Base-by-base conservation (phyloP, 2,329 filamentous ascomycete species). In the Chrysosphaeria jannelii region DNA sequence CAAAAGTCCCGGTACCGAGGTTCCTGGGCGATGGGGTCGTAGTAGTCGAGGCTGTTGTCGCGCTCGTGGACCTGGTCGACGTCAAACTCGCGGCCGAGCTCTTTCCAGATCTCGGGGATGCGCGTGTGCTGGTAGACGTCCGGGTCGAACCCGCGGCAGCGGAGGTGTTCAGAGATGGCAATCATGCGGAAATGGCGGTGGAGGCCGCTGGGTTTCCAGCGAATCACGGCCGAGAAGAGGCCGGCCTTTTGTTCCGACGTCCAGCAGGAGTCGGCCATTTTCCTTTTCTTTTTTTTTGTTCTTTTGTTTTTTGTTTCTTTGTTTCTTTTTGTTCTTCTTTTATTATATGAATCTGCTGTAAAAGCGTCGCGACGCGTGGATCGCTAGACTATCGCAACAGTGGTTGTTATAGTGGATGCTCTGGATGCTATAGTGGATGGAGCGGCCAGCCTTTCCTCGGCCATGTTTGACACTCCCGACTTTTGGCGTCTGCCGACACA, bases 121-220 rank as follows among this genome's bases (percentile, higher is more conserved):
- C 70, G 68, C 19, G 76, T 91, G 46, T 97, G 85, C 10, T 59
- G 57, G 34, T 63, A 50, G 32, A 60, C 34, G 36, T 69, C 53
- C 24, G 68, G 58, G 41, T 78, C 57, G 39, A 72, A 69, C 36
- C 76, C 76, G 42, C 79, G 71, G 34, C 71, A 75, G 32, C 68
- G 63, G 29, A 88, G 48, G 34, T 75, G 62, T 34, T 79, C 66
- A 21, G 69, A 69, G 28, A 91, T 75, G 6, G 75, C 66, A 31
- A 90, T 64, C 56, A 91, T 79, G 29, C 75, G 68, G 39, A 90
- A 89, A 43, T 90, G 76, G 41, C 81, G 88, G 48, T 90, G 78
- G 55, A 90, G 72, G 29, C 78, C 74, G 16, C 81, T 81, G n/a
- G 85, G 85, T 41, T 97, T 97, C 70, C 74, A 90, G 39, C 67